Conservation (phyloP, 169 alveolate genomes). For the Cryptosporidium parvum region DNA sequence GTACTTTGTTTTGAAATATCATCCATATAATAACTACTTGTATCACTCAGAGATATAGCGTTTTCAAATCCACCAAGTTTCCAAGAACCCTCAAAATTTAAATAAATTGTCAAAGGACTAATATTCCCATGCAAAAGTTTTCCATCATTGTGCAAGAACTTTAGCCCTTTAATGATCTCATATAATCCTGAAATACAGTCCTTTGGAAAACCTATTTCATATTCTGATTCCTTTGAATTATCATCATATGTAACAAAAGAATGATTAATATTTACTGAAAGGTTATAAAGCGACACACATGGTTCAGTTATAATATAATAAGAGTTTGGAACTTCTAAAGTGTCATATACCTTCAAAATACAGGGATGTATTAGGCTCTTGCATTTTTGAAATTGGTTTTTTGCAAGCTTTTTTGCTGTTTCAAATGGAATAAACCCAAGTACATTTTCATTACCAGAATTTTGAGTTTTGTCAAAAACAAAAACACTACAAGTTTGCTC, state of each 20-base stretch:
- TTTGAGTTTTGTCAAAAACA: conserved; percentile 48
- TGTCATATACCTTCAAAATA: conserved; percentile 53
- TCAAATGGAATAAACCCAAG: conserved; percentile 41
- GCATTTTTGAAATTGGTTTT: conserved; percentile 66
- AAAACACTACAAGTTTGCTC: conserved; percentile 65
- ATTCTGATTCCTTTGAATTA: conserved; percentile 8
- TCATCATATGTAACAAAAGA: conserved; percentile 8
- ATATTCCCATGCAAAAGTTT: conserved; percentile 68
- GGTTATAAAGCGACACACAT: conserved; percentile 45
- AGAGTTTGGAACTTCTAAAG: conserved; percentile 53
- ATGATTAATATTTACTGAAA: not conserved
- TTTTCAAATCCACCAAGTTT: conserved; percentile 70
- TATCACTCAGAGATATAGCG: conserved; percentile 13
- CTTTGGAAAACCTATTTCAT: conserved; percentile 53
- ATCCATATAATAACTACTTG: conserved; percentile 42
- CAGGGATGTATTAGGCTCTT: conserved; percentile 67
- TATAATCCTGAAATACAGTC: conserved; percentile 64
- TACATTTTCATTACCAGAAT: not conserved
- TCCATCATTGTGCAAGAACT: conserved; percentile 67
- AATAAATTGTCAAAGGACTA: conserved; percentile 48
- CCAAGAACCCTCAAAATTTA: conserved; percentile 67
- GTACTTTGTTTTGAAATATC: conserved; percentile 50
- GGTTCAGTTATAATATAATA: conserved; percentile 71
- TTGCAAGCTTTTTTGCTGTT: conserved; percentile 38
- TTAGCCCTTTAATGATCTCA: conserved; percentile 41